Evolutionary conservation across 495 filamentous ascomycete species (phyloP).

Genomic region (Rostrohypoxylon terebratum): DNA sequence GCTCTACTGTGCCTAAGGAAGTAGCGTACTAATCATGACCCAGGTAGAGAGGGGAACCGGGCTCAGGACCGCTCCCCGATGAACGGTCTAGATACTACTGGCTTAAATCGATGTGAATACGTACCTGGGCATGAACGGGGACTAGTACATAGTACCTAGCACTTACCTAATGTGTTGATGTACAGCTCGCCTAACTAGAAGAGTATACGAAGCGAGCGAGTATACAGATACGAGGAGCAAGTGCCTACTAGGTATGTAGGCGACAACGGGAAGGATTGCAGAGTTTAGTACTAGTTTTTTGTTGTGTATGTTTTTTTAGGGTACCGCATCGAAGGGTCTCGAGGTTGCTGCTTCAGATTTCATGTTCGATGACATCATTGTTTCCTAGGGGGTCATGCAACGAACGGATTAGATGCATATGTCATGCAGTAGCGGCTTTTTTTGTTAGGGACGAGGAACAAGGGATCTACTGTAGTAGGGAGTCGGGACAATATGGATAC

Average conservation of each 20-base stretch:
- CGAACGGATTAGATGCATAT: constrained; percentile 21
- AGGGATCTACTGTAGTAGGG: no score
- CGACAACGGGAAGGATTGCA: background rate
- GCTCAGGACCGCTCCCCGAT: constrained; percentile 2
- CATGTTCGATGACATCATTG: constrained; percentile 29
- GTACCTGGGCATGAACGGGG: no score
- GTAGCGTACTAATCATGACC: no score
- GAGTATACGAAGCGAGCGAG: constrained; percentile 1
- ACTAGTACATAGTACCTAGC: no score
- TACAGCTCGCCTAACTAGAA: constrained; percentile 1
- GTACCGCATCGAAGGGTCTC: background rate
- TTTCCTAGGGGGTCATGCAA: constrained; percentile 25
- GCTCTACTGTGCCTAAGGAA: no score
- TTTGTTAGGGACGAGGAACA: no score
- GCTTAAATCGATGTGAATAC: no score
- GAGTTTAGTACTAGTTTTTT: background rate
- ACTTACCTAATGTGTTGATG: background rate
- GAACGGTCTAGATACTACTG: background rate
- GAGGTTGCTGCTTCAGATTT: background rate
- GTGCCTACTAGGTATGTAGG: no score
- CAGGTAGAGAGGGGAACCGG: background rate
- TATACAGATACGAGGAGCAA: background rate
- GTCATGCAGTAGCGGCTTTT: constrained; percentile 31
- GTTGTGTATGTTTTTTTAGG: background rate
- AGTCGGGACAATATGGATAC: no score